phyloP scores from a whole-genome alignment of 257 asterid genomes.

The Linderniella brevidens region DNA sequence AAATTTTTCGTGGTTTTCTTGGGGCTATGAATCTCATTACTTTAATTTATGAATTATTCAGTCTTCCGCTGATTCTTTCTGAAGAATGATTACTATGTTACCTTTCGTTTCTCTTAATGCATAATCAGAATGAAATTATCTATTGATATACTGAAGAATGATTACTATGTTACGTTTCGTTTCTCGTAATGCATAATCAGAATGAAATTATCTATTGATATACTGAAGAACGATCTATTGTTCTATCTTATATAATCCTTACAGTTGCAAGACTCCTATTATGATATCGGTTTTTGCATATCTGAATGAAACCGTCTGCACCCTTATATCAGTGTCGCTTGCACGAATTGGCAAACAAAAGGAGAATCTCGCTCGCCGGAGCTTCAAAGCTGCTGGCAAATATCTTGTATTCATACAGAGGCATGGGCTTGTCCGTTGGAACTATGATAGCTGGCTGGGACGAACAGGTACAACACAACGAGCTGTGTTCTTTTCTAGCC shows the following conservation, averaged over 20 bases:
- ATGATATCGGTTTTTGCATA: neutral
- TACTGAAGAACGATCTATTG: too few species aligned
- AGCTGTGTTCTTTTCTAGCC: neutral
- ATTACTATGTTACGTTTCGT: too few species aligned
- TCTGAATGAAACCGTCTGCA: conserved; percentile 4
- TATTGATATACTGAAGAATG: too few species aligned
- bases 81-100: too few species aligned
- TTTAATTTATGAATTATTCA: too few species aligned
- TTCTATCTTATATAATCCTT: too few species aligned
- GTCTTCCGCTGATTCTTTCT: too few species aligned
- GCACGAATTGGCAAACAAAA: conserved; percentile 84
- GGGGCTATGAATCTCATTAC: neutral
- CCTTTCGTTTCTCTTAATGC: too few species aligned
- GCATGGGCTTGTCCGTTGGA: conserved; percentile 90
- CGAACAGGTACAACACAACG: conserved; percentile 48
- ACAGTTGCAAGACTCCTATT: neutral
- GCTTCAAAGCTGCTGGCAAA: conserved; percentile 85
- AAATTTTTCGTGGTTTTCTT: too few species aligned
- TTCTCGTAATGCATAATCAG: too few species aligned
- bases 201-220: too few species aligned
- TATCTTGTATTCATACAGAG: conserved; percentile 76
- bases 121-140: too few species aligned
- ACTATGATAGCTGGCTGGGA: conserved; percentile 99
- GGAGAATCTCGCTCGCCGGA: conserved; percentile 85
- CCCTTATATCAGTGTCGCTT: conserved; percentile 55